Evolutionary conservation across 768 basidiomycete species (phyloP).

Genomic region (Lactarius hengduanensis): DNA sequence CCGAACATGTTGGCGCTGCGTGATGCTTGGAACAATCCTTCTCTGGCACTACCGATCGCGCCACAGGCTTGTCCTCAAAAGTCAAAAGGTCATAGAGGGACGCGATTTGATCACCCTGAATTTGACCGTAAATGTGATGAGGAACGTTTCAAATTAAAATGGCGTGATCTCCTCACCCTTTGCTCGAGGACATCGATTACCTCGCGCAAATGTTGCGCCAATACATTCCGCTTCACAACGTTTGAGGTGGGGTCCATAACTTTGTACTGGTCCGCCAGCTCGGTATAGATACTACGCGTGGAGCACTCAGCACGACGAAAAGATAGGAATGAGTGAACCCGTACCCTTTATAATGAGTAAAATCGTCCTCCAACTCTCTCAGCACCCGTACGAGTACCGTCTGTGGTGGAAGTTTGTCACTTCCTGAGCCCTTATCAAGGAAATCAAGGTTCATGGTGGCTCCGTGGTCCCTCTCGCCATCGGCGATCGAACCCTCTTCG

Average conservation of each 20-base stretch:
- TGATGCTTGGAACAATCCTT: conserved; percentile 14
- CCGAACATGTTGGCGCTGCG: not conserved
- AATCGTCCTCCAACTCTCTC: conserved; percentile 91
- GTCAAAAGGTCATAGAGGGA: conserved; percentile 79
- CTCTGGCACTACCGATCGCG: conserved; percentile 27
- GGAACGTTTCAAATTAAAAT: conserved; percentile 15
- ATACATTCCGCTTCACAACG: conserved; percentile 75
- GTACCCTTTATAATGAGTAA: conserved; percentile 91
- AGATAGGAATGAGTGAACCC: conserved; percentile 31
- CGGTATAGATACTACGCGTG: conserved; percentile 72
- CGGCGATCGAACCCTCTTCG: conserved; percentile 25
- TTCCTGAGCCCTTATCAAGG: conserved; percentile 14
- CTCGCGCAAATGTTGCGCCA: conserved; percentile 85
- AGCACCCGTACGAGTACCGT: conserved; percentile 82
- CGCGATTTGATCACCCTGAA: conserved; percentile 91
- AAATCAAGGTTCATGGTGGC: conserved; percentile 17
- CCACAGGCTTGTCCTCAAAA: conserved; percentile 64
- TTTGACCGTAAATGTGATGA: conserved; percentile 21
- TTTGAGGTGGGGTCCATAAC: conserved; percentile 82
- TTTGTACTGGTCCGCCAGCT: conserved; percentile 92
- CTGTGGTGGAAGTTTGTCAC: conserved; percentile 69
- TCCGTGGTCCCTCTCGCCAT: conserved; percentile 6
- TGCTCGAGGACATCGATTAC: conserved; percentile 90
- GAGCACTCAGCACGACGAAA: conserved; percentile 10
- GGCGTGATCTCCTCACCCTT: conserved; percentile 54